phyloP scores from a whole-genome alignment of 306 rosid species.

The Adenanthera pavonina region DNA sequence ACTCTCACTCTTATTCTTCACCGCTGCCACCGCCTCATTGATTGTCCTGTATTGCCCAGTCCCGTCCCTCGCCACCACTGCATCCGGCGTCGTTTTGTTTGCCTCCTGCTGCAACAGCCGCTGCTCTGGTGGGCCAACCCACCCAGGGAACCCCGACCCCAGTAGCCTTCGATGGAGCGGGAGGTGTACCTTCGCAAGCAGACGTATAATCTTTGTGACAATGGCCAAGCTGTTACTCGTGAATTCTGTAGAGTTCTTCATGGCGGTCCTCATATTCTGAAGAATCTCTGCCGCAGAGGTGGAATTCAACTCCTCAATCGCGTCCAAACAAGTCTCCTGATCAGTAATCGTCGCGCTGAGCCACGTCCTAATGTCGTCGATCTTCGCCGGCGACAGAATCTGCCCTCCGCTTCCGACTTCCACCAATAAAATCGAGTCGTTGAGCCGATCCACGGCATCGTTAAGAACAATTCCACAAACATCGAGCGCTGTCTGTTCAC shows the following conservation, averaged over 20 bases:
- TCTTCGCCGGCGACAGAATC: constrained; percentile 42
- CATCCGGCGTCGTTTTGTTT: constrained; percentile 31
- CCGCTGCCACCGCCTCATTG: constrained; percentile 55
- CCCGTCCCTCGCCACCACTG: constrained; percentile 81
- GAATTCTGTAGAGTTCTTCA: constrained; percentile 75
- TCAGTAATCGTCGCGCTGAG: constrained; percentile 76
- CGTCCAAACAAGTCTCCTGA: constrained; percentile 83
- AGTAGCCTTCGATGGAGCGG: constrained; percentile 70
- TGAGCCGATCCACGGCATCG: constrained; percentile 68
- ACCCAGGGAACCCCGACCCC: constrained; percentile 58
- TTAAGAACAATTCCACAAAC: constrained; percentile 58
- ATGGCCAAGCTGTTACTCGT: constrained; percentile 87
- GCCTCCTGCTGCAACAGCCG: constrained; percentile 51
- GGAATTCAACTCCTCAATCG: constrained; percentile 65
- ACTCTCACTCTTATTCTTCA: constrained; percentile 64
- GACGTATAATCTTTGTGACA: constrained; percentile 55
- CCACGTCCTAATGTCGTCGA: constrained; percentile 69
- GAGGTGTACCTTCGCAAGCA: constrained; percentile 48
- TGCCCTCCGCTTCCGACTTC: constrained; percentile 25
- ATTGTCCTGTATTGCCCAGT: constrained; percentile 58
- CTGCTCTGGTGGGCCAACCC: constrained; percentile 75
- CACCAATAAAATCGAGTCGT: constrained; percentile 62
- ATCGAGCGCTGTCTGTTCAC: constrained; percentile 33
- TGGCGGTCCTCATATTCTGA: constrained; percentile 29
- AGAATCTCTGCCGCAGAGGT: constrained; percentile 30